Conservation (phyloP, 768 basidiomycete species). For the Gymnopilus junonius region DNA sequence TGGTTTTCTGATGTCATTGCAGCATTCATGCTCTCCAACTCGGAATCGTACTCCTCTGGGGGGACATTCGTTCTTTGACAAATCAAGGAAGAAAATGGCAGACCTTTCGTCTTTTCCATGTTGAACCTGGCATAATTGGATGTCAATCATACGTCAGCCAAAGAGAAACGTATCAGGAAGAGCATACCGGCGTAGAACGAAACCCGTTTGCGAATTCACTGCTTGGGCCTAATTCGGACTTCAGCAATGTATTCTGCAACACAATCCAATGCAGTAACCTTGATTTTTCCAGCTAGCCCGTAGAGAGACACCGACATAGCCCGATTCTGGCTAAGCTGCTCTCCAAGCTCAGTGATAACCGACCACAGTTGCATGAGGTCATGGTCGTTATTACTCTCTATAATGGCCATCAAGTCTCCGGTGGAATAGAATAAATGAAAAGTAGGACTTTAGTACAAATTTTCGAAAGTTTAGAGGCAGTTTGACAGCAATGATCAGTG, state of each 20-base stretch:
- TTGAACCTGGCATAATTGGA: slow-evolving; percentile 68
- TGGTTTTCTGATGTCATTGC: slow-evolving; percentile 85
- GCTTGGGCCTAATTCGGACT: slow-evolving; percentile 69
- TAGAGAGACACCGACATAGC: slow-evolving; percentile 74
- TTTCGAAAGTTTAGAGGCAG: background rate
- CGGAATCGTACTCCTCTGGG: slow-evolving; percentile 86
- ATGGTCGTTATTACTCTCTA: slow-evolving; percentile 54
- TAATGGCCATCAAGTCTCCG: slow-evolving; percentile 26
- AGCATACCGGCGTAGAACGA: slow-evolving; percentile 80
- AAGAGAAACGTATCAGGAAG: background rate
- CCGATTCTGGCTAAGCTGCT: slow-evolving; percentile 83
- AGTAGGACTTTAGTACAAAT: background rate
- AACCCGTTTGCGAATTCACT: slow-evolving; percentile 88
- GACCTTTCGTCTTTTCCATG: slow-evolving; percentile 85
- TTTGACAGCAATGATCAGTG: background rate
- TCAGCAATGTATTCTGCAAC: background rate
- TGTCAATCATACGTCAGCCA: slow-evolving; percentile 4
- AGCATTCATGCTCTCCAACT: slow-evolving; percentile 88
- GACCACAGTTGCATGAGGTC: slow-evolving; percentile 67
- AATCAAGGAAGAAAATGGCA: background rate
- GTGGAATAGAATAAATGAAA: background rate
- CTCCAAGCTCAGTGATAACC: slow-evolving; percentile 78
- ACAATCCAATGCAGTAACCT: slow-evolving; percentile 52
- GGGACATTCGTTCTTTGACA: slow-evolving; percentile 1
- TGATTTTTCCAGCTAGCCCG: slow-evolving; percentile 73